phyloP scores from a whole-genome alignment of 305 asterid genomes.

The Plantago coronopus region DNA sequence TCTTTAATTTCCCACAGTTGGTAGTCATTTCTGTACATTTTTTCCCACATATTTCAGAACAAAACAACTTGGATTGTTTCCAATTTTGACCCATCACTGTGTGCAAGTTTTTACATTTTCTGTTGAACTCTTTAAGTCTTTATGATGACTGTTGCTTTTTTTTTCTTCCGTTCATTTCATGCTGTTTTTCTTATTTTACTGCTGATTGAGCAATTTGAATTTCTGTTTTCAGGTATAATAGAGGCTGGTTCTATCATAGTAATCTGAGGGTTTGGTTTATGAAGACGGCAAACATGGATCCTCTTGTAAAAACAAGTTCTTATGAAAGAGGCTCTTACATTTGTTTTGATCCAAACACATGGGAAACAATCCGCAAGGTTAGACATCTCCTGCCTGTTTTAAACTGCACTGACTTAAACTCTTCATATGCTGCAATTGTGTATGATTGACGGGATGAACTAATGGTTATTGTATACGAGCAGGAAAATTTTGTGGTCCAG shows the following conservation, averaged over 20 bases:
- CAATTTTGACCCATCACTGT: too few species aligned
- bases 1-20: too few species aligned
- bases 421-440: neutral
- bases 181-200: too few species aligned
- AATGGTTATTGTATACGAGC: constrained; percentile 30
- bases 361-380: constrained; percentile 99
- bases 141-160: neutral
- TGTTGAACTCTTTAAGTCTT: constrained; percentile 18
- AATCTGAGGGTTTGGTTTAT: constrained; percentile 72
- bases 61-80: too few species aligned
- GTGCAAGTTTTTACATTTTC: neutral
- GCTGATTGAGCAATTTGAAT: constrained; percentile 9
- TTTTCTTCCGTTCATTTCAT: neutral
- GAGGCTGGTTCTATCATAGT: constrained; percentile 93
- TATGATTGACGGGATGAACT: neutral
- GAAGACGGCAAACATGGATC: constrained; percentile 79
- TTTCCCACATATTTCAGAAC: too few species aligned
- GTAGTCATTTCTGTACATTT: too few species aligned
- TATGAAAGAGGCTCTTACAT: constrained; percentile 89
- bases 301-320: constrained; percentile 68
- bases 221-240: constrained; percentile 61
- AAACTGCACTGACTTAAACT: neutral
- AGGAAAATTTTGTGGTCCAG: constrained; percentile 90
- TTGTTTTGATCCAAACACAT: constrained; percentile 91
- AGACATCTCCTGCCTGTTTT: constrained; percentile 15